Percentiles rank a stretch among this genome's conserved stretches.
Evolutionary conservation across 116 monocot species (phyloP).

Genomic region (Cymodocea nodosa): DNA sequence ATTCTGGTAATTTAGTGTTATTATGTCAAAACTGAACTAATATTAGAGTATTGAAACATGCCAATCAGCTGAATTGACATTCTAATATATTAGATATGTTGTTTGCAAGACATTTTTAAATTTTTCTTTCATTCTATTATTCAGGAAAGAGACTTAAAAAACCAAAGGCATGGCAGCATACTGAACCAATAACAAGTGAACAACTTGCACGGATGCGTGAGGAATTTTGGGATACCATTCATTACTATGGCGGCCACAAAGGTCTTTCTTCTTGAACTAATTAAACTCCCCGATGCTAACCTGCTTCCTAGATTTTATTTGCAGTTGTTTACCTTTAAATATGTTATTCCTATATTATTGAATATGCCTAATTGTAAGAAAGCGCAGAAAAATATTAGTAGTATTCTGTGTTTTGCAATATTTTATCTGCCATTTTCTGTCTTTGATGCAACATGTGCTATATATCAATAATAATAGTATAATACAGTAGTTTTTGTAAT

Average conservation of each 20-base stretch:
- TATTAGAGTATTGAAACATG: neutral
- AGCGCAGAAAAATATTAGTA: neutral
- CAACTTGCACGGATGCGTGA: constrained; percentile 67
- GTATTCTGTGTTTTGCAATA: neutral
- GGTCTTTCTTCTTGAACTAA: constrained; percentile 18
- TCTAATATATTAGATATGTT: neutral
- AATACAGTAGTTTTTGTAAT: too few species aligned
- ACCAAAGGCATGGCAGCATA: constrained; percentile 63
- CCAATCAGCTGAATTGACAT: neutral
- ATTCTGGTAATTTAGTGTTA: neutral
- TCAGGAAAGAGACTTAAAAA: constrained; percentile 15
- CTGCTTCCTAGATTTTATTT: neutral
- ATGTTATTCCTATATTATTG: neutral
- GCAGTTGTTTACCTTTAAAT: neutral
- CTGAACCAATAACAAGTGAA: constrained; percentile 41
- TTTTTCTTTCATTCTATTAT: neutral
- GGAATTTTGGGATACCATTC: constrained; percentile 91
- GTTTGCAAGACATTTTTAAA: neutral
- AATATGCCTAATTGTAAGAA: neutral
- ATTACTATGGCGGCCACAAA: constrained; percentile 84
- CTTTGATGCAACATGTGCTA: neutral
- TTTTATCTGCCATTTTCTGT: neutral
- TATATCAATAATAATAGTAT: neutral
- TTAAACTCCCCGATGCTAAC: neutral
- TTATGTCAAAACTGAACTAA: neutral